Evolutionary conservation across 208 protist species (phyloP), one percentile per base, ranked within the genome.

Genomic region (Leishmania turanica): DNA sequence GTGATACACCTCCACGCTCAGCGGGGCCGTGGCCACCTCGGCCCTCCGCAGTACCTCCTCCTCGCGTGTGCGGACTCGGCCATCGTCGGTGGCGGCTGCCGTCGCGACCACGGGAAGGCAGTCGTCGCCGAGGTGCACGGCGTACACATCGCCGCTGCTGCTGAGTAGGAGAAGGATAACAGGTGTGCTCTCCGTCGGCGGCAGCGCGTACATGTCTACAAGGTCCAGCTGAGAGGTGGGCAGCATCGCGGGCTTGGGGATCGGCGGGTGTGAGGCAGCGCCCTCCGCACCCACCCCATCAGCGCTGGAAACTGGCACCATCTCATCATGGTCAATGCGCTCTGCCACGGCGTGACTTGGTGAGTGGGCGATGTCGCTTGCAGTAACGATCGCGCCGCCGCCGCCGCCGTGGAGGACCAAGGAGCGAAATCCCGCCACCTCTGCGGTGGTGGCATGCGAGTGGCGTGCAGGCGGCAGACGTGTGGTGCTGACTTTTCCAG

Each of bases 71-170:
- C 53, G 76, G 62, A 88, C 8, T 13, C 78, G 56, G 47, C 88
- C 88, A 78, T 91, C 88, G 31, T 82, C 70, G 2, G 78, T 49
- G 40, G 64, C 79, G 69, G 27, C 69, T 34, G 78, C 75, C 13
- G 78, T 77, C 54, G 73, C 84, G 60, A 68, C 15, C 45, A 64
- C 53, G 54, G 90, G 90, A 40, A 92, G 75, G 54, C 42, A 45
- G 74, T 86, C 75, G 31, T 82, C 77, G 62, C 89, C 77, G 51
- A 96, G 76, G 60, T 90, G 87, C 58, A 92, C 54, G 27, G 87
- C 87, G 82, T 91, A 97, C 40, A 96, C 89, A 75, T 96, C 94
- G 19, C 94, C 94, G 71, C 79, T 83, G 73, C 90, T 88, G 77
- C 84, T 91, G 1, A 97, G 87, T 42, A 95, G 73, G 34, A 95